A percentile compares a stretch with the other conserved stretches of the same genome.
These are phyloP conservation scores for Saccharum hybrid DNA, from an alignment of 202 grass and related monocot species.

Conservation along the genomic window DNA sequence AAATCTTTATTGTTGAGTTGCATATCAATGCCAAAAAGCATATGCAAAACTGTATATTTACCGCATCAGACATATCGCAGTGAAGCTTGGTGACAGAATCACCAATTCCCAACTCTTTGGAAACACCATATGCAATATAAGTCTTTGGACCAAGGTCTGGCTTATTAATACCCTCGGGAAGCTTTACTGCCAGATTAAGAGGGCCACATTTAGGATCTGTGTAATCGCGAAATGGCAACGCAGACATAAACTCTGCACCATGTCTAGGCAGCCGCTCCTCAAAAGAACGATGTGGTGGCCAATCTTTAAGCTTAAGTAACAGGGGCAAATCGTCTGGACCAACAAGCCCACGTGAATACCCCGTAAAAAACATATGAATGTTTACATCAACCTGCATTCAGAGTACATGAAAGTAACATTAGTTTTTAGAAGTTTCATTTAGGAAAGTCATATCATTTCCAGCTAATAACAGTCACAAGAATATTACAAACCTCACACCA, in stretches of 20 bases:
- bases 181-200: conserved; percentile 77
- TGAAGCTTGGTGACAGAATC: conserved; percentile 97
- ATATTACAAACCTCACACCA: conserved; percentile 57
- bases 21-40: not conserved
- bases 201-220: conserved; percentile 70
- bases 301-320: conserved; percentile 94
- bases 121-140: conserved; percentile 87
- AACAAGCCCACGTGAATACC: conserved; percentile 59
- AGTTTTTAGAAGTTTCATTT: conserved; percentile 12
- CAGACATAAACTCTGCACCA: conserved; percentile 68
- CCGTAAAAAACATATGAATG: conserved; percentile 69
- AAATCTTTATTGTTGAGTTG: not conserved
- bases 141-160: conserved; percentile 92
- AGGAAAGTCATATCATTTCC: not conserved
- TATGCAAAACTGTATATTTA: conserved; percentile 38
- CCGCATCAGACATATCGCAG: conserved; percentile 91
- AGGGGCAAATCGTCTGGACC: conserved; percentile 44
- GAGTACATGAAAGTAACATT: not conserved
- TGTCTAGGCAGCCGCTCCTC: conserved; percentile 81
- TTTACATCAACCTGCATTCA: conserved; percentile 63
- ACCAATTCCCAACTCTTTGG: conserved; percentile 72
- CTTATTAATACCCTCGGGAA: conserved; percentile 46
- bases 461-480: not conserved
- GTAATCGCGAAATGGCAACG: conserved; percentile 80
- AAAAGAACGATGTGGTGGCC: conserved; percentile 78